These are phyloP conservation scores for Arabidopsis lyrata DNA, from an alignment of 441 rosid genomes.

Conservation along the genomic window DNA sequence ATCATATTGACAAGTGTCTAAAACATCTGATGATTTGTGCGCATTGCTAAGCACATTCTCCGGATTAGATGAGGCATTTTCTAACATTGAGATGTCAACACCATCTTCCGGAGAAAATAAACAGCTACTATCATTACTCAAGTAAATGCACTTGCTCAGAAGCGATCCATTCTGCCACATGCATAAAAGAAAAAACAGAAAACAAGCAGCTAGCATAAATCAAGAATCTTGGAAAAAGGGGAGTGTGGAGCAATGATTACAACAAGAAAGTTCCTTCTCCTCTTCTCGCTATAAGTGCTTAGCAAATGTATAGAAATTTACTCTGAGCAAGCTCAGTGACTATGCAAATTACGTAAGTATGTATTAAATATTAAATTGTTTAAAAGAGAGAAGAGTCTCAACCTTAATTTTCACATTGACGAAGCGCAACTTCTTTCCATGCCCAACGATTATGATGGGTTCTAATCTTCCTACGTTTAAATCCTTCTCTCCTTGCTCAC, in stretches of 20 bases:
- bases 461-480: conserved; percentile 53
- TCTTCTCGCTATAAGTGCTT: conserved; percentile 28
- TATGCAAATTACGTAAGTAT: conserved; percentile 10
- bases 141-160: conserved; percentile 84
- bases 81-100: conserved; percentile 77
- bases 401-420: conserved; percentile 94
- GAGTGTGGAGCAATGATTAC: conserved; percentile 20
- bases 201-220: conserved; percentile 31
- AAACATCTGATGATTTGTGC: conserved; percentile 52
- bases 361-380: conserved; percentile 10
- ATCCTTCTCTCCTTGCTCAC: conserved; percentile 65
- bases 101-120: conserved; percentile 85
- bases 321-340: conserved; percentile 15
- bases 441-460: conserved; percentile 89
- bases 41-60: conserved; percentile 54
- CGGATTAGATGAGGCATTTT: conserved; percentile 56
- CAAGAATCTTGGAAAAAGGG: conserved; percentile 29
- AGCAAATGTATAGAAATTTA: conserved; percentile 7
- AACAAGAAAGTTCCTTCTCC: conserved; percentile 22
- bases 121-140: conserved; percentile 96
- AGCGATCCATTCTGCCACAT: conserved; percentile 82
- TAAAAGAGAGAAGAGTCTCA: conserved; percentile 38
- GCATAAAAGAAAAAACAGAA: conserved; percentile 30
- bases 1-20: conserved; percentile 58
- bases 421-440: conserved; percentile 94